Conservation (phyloP, 805 yeast genomes). For the Candida ulmi region DNA sequence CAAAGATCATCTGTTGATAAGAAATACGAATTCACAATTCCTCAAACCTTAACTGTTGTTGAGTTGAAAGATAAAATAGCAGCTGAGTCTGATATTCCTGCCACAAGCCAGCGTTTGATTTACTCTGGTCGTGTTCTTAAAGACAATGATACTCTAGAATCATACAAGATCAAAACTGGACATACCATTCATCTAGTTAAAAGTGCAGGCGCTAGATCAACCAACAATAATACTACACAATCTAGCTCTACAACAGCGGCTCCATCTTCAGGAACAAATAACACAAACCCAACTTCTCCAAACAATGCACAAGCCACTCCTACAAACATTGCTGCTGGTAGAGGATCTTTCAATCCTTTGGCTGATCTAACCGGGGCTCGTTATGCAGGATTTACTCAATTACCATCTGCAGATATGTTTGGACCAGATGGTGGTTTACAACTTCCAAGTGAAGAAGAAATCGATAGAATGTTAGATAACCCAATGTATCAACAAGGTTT, state of each 20-base stretch:
- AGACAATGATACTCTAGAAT: conserved; percentile 67
- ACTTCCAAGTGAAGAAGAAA: conserved; percentile 65
- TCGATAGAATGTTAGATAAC: conserved; percentile 68
- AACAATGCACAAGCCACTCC: conserved; percentile 40
- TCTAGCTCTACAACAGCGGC: conserved; percentile 15
- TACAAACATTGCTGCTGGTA: conserved; percentile 80
- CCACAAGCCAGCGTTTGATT: conserved; percentile 79
- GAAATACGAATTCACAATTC: conserved; percentile 62
- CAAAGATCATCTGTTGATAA: conserved; percentile 57
- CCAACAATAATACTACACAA: conserved; percentile 22
- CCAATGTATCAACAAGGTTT: conserved; percentile 80
- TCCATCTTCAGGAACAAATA: conserved; percentile 54
- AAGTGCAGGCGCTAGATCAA: conserved; percentile 51
- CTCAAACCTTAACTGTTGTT: conserved; percentile 48
- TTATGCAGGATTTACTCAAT: conserved; percentile 85
- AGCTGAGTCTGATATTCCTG: conserved; percentile 57
- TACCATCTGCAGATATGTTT: conserved; percentile 84
- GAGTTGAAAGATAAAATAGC: conserved; percentile 67
- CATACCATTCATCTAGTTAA: conserved; percentile 88
- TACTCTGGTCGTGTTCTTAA: conserved; percentile 92
- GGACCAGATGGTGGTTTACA: conserved; percentile 92
- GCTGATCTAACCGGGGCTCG: conserved; percentile 94
- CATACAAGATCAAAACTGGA: conserved; percentile 79
- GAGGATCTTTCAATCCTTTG: conserved; percentile 82
- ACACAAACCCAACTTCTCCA: conserved; percentile 29